Evolutionary conservation across 768 basidiomycete genomes (phyloP).

Genomic region (Boletus insuetus): DNA sequence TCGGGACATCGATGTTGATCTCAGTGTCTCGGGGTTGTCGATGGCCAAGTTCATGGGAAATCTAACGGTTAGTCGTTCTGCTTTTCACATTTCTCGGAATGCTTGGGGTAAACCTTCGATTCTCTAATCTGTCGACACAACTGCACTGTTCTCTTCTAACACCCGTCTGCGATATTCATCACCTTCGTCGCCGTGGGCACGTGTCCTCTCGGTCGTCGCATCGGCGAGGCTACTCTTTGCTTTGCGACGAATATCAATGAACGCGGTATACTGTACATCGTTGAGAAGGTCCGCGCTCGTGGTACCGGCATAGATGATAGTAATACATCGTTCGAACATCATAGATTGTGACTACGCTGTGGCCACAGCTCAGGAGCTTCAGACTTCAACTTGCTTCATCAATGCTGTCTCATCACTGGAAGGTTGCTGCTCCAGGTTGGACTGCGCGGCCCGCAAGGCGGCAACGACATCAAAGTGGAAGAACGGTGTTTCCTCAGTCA

Average conservation of each 20-base stretch:
- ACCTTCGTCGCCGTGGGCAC: constrained; percentile 10
- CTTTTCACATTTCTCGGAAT: too few relatives aligned
- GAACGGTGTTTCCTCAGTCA: constrained; percentile 65
- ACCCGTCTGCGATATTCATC: constrained; percentile 11
- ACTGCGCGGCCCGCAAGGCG: constrained; percentile 71
- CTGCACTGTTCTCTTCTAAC: constrained; percentile 12
- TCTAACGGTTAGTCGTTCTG: too few relatives aligned
- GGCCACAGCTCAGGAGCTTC: neutral
- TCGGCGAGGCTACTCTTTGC: constrained; percentile 8
- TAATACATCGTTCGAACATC: too few relatives aligned
- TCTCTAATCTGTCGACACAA: neutral
- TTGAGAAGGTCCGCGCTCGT: constrained; percentile 21
- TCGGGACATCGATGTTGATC: too few relatives aligned
- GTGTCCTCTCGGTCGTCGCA: constrained; percentile 6
- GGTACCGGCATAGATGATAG: too few relatives aligned
- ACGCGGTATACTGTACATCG: constrained; percentile 7
- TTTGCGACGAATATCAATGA: constrained; percentile 13
- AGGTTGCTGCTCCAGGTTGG: constrained; percentile 19
- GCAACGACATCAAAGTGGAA: constrained; percentile 87
- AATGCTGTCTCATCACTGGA: constrained; percentile 5
- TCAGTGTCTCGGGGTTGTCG: too few relatives aligned
- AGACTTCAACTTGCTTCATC: constrained; percentile 6
- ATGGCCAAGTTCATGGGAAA: too few relatives aligned
- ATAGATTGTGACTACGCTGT: neutral
- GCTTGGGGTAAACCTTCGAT: too few relatives aligned